Percentiles rank a stretch among this genome's conserved stretches.
phyloP scores from a whole-genome alignment of 352 stramenopile genomes.

The Phytophthora sojae region DNA sequence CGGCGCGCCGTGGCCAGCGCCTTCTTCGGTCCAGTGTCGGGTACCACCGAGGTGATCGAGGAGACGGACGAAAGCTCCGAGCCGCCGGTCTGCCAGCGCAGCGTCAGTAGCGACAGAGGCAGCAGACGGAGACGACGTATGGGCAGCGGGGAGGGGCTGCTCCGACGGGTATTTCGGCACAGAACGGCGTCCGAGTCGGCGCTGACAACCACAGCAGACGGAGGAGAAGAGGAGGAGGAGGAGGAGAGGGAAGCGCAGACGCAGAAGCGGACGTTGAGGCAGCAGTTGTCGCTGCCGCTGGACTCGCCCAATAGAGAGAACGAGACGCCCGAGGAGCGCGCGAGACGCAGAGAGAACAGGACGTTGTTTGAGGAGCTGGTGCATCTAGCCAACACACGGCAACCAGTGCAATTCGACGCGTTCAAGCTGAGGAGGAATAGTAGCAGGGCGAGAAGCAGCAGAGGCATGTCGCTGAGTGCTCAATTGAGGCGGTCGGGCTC shows the following conservation, averaged over 20 bases:
- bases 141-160: conserved; percentile 11
- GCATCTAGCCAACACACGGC: conserved; percentile 62
- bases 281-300: conserved; percentile 33
- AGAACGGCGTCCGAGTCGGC: conserved; percentile 37
- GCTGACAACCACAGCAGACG: background rate
- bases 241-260: conserved; percentile 1
- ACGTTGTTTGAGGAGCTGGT: conserved; percentile 61
- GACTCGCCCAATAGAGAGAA: conserved; percentile 23
- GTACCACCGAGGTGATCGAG: conserved; percentile 33
- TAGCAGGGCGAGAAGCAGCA: conserved; percentile 25
- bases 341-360: conserved; percentile 54
- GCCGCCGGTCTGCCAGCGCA: conserved; percentile 20
- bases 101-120: conserved; percentile 18
- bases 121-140: conserved; percentile 8
- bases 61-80: conserved; percentile 31
- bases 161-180: conserved; percentile 28
- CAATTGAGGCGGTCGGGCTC: conserved; percentile 32
- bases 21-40: conserved; percentile 52
- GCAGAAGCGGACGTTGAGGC: conserved; percentile 13
- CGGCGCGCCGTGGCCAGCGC: conserved; percentile 41
- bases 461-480: conserved; percentile 19
- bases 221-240: background rate
- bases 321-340: conserved; percentile 36
- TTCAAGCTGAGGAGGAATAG: conserved; percentile 48
- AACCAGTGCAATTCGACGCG: conserved; percentile 55